These are phyloP conservation scores for Collariella sp. DNA, from an alignment of 495 filamentous ascomycete species.

Conservation along the genomic window DNA sequence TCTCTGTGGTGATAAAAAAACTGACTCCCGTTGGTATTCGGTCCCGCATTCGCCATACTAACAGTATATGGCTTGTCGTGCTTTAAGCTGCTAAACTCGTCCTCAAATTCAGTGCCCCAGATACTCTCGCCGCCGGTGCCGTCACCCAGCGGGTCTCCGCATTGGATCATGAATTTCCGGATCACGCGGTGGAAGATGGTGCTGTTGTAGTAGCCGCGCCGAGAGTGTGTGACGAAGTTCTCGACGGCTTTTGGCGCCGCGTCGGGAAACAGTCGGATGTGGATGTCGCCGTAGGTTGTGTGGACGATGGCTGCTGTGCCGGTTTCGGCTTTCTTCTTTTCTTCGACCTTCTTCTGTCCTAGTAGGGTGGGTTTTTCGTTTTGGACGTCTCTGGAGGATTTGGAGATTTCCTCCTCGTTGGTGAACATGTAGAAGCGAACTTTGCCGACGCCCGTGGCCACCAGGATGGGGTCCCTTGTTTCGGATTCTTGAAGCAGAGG, in stretches of 20 bases:
- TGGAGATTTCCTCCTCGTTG: constrained; percentile 75
- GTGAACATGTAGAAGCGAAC: constrained; percentile 97
- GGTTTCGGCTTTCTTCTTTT: constrained; percentile 56
- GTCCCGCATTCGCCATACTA: constrained; percentile 94
- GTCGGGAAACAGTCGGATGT: constrained; percentile 85
- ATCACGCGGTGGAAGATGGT: constrained; percentile 97
- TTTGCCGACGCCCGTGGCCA: constrained; percentile 77
- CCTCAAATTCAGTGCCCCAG: constrained; percentile 92
- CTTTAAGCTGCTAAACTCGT: constrained; percentile 84
- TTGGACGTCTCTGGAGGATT: constrained; percentile 80
- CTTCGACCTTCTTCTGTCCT: constrained; percentile 33
- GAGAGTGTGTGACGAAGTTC: constrained; percentile 91
- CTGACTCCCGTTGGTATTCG: constrained; percentile 70
- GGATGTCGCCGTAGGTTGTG: constrained; percentile 91
- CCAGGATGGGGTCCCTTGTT: constrained; percentile 79
- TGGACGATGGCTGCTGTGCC: constrained; percentile 79
- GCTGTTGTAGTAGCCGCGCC: constrained; percentile 88
- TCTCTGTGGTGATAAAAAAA: constrained; percentile 99
- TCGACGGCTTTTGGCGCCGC: constrained; percentile 95
- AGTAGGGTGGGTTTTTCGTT: constrained; percentile 78
- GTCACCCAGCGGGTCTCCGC: constrained; percentile 89
- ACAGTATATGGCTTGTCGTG: constrained; percentile 96
- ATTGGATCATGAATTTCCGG: constrained; percentile 95
- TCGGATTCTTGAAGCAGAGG: constrained; percentile 90
- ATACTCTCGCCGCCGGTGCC: constrained; percentile 95